Evolutionary conservation across 2,329 filamentous ascomycete genomes (phyloP).

Genomic region (Gnomoniopsis sp.): DNA sequence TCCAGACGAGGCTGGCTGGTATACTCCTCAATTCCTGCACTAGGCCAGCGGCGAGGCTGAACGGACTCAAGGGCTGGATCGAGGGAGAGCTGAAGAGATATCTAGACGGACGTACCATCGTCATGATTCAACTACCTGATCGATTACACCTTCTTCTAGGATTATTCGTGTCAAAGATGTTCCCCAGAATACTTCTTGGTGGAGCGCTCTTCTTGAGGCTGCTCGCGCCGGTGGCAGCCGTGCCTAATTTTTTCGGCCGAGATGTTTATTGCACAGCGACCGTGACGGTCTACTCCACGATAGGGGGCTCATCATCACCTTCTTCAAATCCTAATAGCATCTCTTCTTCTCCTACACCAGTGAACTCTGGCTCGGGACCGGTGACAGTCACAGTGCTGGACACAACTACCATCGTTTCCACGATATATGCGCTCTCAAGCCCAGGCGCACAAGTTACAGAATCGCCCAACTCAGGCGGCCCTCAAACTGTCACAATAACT

Average conservation of each 20-base stretch:
- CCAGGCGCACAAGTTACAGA: background rate
- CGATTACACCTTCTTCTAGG: background rate
- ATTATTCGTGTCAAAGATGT: constrained; percentile 1
- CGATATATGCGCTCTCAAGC: background rate
- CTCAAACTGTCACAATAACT: background rate
- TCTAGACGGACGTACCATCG: background rate
- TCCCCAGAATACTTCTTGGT: background rate
- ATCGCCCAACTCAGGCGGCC: background rate
- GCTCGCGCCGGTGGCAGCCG: constrained; percentile 1
- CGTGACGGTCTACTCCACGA: background rate
- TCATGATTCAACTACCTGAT: background rate
- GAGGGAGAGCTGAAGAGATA: constrained; percentile 4
- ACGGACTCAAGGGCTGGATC: constrained; percentile 3
- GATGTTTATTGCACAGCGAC: background rate
- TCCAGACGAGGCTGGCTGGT: constrained; percentile 12
- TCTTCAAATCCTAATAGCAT: background rate
- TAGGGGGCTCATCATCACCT: background rate
- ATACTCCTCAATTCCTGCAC: constrained; percentile 4
- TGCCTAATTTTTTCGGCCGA: constrained; percentile 5
- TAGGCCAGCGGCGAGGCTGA: constrained; percentile 10
- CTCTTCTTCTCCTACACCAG: background rate
- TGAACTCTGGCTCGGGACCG: background rate
- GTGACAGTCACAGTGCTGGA: background rate
- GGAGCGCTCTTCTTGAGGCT: constrained; percentile 1
- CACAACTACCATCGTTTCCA: constrained; percentile 7